Conservation (phyloP, 495 filamentous ascomycete species). For the Ramalina peruviana region DNA sequence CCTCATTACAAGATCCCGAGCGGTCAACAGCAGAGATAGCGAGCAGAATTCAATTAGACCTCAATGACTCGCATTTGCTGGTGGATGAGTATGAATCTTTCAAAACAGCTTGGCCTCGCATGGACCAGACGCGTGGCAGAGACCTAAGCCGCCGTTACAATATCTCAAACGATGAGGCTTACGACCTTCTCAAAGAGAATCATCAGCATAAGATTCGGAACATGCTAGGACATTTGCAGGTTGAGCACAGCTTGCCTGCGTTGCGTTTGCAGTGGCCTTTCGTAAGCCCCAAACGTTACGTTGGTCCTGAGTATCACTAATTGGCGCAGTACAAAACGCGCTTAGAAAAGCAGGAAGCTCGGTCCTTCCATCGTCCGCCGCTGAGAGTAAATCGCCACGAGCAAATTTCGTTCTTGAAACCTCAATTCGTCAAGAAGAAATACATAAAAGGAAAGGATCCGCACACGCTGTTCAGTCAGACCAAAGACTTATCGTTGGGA, state of each 20-base stretch:
- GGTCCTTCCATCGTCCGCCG: slow-evolving; percentile 79
- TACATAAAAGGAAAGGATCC: slow-evolving; percentile 59
- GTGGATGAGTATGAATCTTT: slow-evolving; percentile 49
- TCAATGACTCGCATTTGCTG: slow-evolving; percentile 79
- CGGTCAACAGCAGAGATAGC: slow-evolving; percentile 50
- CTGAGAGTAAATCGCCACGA: slow-evolving; percentile 43
- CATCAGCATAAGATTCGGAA: slow-evolving; percentile 89
- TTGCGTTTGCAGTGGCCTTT: slow-evolving; percentile 84
- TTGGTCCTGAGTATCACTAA: not conserved
- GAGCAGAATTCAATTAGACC: slow-evolving; percentile 67
- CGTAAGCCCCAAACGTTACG: slow-evolving; percentile 19
- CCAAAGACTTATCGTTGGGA: slow-evolving; percentile 64
- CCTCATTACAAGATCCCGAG: slow-evolving; percentile 46
- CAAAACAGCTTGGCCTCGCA: slow-evolving; percentile 19
- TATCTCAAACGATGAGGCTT: slow-evolving; percentile 89
- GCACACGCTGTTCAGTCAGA: slow-evolving; percentile 53
- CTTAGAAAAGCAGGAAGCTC: slow-evolving; percentile 60
- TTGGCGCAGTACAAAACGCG: slow-evolving; percentile 59
- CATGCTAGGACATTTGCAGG: slow-evolving; percentile 65
- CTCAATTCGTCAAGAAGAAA: slow-evolving; percentile 65
- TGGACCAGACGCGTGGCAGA: slow-evolving; percentile 15
- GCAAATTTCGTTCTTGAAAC: slow-evolving; percentile 42
- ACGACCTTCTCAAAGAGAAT: slow-evolving; percentile 91
- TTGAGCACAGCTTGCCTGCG: slow-evolving; percentile 88
- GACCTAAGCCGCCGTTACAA: slow-evolving; percentile 71